Evolutionary conservation across 2,329 filamentous ascomycete genomes (phyloP).

Genomic region (Cercospora zeina): DNA sequence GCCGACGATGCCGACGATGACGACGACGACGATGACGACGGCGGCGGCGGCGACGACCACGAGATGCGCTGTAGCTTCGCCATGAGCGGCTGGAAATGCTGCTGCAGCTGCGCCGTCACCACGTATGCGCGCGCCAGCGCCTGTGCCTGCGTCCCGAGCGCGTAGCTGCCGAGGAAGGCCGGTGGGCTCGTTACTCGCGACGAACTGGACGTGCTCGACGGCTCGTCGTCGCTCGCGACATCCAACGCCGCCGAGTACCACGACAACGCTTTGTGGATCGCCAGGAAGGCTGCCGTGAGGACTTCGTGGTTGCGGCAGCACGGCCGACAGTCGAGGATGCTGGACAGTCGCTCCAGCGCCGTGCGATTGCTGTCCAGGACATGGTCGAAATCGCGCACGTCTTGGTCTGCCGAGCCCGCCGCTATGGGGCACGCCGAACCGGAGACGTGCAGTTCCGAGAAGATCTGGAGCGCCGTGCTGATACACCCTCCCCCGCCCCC

Average conservation of each 20-base stretch:
- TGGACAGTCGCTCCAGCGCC: slow-evolving; percentile 1
- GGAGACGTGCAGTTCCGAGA: slow-evolving; percentile 11
- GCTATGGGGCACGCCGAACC: not conserved
- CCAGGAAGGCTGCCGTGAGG: slow-evolving; percentile 9
- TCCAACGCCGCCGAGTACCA: slow-evolving; percentile 15
- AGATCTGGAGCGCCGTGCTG: slow-evolving; percentile 11
- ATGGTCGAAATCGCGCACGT: slow-evolving; percentile 7
- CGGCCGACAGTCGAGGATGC: slow-evolving; percentile 13
- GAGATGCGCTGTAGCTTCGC: slow-evolving; percentile 6
- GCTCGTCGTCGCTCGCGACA: not conserved
- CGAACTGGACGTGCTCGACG: not conserved
- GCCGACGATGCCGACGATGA: no score
- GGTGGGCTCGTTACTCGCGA: slow-evolving; percentile 11
- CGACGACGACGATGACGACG: no score
- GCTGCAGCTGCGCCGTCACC: slow-evolving; percentile 12
- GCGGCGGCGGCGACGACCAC: not conserved
- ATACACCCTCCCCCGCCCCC: slow-evolving; percentile 5
- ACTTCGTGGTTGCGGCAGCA: slow-evolving; percentile 15
- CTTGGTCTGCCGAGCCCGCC: not conserved
- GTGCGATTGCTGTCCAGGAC: slow-evolving; percentile 15
- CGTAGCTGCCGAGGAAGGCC: slow-evolving; percentile 15
- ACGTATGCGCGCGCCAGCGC: slow-evolving; percentile 14
- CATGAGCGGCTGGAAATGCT: slow-evolving; percentile 18
- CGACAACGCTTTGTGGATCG: slow-evolving; percentile 9
- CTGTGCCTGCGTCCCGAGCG: slow-evolving; percentile 10